Evolutionary conservation across 257 asterid species (phyloP).

Genomic region (Eucommia ulmoides): DNA sequence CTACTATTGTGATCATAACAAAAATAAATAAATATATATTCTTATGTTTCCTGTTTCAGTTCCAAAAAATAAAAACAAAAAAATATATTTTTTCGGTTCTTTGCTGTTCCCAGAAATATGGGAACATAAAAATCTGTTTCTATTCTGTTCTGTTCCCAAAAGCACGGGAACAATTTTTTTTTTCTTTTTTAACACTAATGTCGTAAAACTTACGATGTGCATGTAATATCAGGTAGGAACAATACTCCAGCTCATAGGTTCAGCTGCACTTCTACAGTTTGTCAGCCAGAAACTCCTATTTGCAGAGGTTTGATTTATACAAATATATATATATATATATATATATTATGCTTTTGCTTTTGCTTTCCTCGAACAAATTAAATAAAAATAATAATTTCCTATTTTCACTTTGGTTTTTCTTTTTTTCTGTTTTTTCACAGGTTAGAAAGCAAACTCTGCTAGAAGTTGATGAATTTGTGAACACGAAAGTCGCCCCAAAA

Average conservation of each 20-base stretch:
- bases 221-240: constrained; percentile 95
- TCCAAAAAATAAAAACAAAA: too few species aligned
- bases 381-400: too few species aligned
- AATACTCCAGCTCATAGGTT: constrained; percentile 74
- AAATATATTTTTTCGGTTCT: too few species aligned
- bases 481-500: constrained; percentile 58
- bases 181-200: neutral
- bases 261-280: constrained; percentile 75
- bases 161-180: neutral
- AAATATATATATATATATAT: too few species aligned
- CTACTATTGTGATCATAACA: too few species aligned
- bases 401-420: constrained; percentile 9
- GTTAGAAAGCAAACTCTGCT: constrained; percentile 74
- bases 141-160: neutral
- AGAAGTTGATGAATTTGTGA: constrained; percentile 59
- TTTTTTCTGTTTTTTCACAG: constrained; percentile 47
- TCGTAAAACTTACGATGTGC: too few species aligned
- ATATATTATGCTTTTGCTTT: too few species aligned
- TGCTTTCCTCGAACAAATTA: too few species aligned
- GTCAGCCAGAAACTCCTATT: constrained; percentile 76
- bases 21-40: too few species aligned
- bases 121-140: too few species aligned
- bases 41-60: too few species aligned
- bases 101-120: too few species aligned
- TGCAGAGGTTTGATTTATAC: constrained; percentile 49